phyloP scores from a whole-genome alignment of 805 yeast genomes.

The Metschnikowia bowlesiae region DNA sequence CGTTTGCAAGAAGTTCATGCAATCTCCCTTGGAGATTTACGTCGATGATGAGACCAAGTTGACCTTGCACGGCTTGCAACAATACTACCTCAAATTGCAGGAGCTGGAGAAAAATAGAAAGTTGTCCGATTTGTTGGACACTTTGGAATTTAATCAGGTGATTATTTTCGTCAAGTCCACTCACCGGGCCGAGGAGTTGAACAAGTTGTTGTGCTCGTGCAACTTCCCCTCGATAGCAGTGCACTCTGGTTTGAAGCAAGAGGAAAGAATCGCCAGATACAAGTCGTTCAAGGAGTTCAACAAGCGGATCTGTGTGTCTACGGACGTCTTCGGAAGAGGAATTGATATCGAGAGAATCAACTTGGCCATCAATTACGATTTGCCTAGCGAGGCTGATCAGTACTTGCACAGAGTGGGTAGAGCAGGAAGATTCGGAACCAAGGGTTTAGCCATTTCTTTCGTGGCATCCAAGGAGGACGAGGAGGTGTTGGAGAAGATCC shows the following conservation, averaged over 20 bases:
- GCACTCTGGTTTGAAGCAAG: constrained; percentile 93
- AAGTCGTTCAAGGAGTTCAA: constrained; percentile 95
- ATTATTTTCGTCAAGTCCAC: constrained; percentile 93
- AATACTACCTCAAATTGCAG: constrained; percentile 82
- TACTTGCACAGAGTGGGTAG: constrained; percentile 99
- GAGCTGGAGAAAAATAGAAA: constrained; percentile 93
- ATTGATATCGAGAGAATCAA: constrained; percentile 98
- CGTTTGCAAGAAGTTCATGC: constrained; percentile 96
- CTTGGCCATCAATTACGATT: constrained; percentile 94
- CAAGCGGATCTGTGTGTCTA: constrained; percentile 97
- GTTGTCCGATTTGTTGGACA: constrained; percentile 86
- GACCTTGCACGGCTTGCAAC: constrained; percentile 97
- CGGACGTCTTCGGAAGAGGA: constrained; percentile 99
- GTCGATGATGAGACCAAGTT: constrained; percentile 97
- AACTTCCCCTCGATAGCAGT: constrained; percentile 97
- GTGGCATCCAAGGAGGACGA: constrained; percentile 84
- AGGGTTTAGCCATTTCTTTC: constrained; percentile 93
- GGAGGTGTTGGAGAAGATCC: constrained; percentile 85
- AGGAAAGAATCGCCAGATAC: constrained; percentile 96
- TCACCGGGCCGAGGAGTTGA: constrained; percentile 86
- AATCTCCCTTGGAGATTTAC: constrained; percentile 93
- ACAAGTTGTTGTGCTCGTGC: constrained; percentile 81
- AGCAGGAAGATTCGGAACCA: constrained; percentile 99
- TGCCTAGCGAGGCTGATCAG: constrained; percentile 96
- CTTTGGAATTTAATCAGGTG: constrained; percentile 95